A percentile compares a stretch with the other conserved stretches of the same genome.
These are phyloP conservation scores for Cladosporium sp. DNA, from an alignment of 2,329 filamentous ascomycete genomes.

Conservation along the genomic window DNA sequence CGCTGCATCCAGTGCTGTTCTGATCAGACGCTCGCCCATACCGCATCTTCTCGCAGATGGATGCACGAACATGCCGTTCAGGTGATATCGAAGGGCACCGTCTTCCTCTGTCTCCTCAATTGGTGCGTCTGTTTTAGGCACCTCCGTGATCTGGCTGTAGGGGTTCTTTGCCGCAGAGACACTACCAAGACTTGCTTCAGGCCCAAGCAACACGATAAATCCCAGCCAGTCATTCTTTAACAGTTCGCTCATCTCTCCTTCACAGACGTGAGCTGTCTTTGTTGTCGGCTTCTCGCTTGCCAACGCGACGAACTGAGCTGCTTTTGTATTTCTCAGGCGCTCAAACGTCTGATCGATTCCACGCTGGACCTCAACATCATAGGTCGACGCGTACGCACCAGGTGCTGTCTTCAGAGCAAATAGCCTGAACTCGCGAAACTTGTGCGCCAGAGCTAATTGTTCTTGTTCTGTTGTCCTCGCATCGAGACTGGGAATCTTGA, in stretches of 20 bases:
- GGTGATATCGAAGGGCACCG: conserved; percentile 19
- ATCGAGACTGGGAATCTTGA: neutral
- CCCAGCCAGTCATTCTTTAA: conserved; percentile 22
- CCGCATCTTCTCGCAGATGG: conserved; percentile 24
- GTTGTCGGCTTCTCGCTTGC: neutral
- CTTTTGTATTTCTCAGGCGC: conserved; percentile 24
- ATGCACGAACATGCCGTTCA: conserved; percentile 30
- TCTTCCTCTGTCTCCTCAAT: neutral
- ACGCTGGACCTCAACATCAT: conserved; percentile 23
- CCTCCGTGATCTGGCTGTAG: neutral
- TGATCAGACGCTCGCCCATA: conserved; percentile 27
- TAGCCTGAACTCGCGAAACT: conserved; percentile 24
- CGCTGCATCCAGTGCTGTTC: conserved; percentile 23
- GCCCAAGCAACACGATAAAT: conserved; percentile 27
- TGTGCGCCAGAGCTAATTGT: conserved; percentile 16
- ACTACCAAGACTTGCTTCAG: conserved; percentile 8
- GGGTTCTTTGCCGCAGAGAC: conserved; percentile 19
- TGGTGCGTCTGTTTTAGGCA: neutral
- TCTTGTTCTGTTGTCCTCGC: neutral
- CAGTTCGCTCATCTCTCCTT: conserved; percentile 9
- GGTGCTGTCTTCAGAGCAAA: conserved; percentile 24
- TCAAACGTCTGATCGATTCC: conserved; percentile 20
- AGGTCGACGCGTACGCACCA: conserved; percentile 29
- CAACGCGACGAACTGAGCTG: conserved; percentile 24
- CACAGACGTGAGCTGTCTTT: neutral